Evolutionary conservation across 2,329 filamentous ascomycete species (phyloP), one percentile per base, ranked within the genome.

Genomic region (Leptographium flavum): DNA sequence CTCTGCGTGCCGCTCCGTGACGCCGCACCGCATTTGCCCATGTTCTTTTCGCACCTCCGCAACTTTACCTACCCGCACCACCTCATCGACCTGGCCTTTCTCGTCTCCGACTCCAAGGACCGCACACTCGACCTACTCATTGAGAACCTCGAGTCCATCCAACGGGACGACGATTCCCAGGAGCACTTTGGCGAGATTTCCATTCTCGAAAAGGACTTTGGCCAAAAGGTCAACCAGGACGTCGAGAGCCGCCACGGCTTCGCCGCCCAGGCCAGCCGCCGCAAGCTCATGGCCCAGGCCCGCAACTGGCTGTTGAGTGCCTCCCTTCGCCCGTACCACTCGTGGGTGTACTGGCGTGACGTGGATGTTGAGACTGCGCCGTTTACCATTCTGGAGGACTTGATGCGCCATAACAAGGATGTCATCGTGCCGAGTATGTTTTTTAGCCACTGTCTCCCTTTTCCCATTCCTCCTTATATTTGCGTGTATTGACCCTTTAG

Each of bases 271-370:
- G 92, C 92, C 22, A 84, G 82, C 53, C 76, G 92, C 56, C 79
- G 92, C 63, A 98, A 98, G 68, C 73, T 94, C 57, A 98, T 98
- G 92, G 92, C 92, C 1, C 87, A 95, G 65, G 92, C 92, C 42
- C 77, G 92, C 50, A 98, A 98, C 64, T 98, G 92, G 92, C 71
- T 98, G 43, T 67, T 98, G 46, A 95, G 87, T 57, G 90, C 92
- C 35, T 90, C 92, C 21, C 68, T 98, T 45, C 79, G 92, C 37
- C 92, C 92, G 2, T 93, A 92, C 43, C 92, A 98, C 60, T 95
- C 88, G 52, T 98, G 92, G 92, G 92, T 98, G 10, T 98, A 98
- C 60, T 98, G 92, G 92, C 80, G 92, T 63, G 92, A 98, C 66
- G 92, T 94, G 22, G 92, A 98, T 64, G 92, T 98, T 9, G 87